Evolutionary conservation across 192 early-diverging fungal species (phyloP), one percentile per base, ranked within the genome.

Genomic region (Dispira parvispora): DNA sequence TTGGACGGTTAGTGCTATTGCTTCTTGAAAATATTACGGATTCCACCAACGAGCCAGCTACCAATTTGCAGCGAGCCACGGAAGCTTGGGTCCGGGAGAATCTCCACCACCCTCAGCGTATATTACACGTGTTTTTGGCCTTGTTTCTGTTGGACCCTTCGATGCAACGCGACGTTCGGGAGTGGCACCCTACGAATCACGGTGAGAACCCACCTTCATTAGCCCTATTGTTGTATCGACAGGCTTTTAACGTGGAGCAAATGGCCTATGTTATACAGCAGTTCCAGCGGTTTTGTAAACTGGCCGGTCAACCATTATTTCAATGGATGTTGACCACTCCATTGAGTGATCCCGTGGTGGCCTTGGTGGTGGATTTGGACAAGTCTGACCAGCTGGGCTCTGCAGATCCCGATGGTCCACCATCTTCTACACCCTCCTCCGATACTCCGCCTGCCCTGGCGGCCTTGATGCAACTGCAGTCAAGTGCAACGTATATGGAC

Each of bases 1-100:
- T 92, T 68, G 74, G 84, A 1, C 70, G 89, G 55, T 82, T 86
- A 4, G 78, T 91, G 73, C 85, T 91, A 63, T 63, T 94, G 10
- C 80, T 88, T 52, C 67, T 94, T 10, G 92, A 94, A 63, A 72
- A 54, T 46, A 61, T 68, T 0, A 50, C 49, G 28, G 62, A 56
- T 1, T 20, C 50, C 18, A 46, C 57, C 20, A 57, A 67, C n/a
- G 32, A 38, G 6, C 32, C 32, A 38, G 32, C 32, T 38, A 67
- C 65, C 21, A 57, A 64, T 13, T 62, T 71, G 23, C 60, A 68
- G 52, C 63, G 54, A 11, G 65, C 23, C 4, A 46, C 52, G 25
- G 53, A 52, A 14, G 45, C 14, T 18, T 60, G 57, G 57, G 38
- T 60, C 18, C 57, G 57, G 14, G 46, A 63, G 9, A 62, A 63